Base-by-base conservation (phyloP, 345 rosid genomes). In the Trapa incisa region DNA sequence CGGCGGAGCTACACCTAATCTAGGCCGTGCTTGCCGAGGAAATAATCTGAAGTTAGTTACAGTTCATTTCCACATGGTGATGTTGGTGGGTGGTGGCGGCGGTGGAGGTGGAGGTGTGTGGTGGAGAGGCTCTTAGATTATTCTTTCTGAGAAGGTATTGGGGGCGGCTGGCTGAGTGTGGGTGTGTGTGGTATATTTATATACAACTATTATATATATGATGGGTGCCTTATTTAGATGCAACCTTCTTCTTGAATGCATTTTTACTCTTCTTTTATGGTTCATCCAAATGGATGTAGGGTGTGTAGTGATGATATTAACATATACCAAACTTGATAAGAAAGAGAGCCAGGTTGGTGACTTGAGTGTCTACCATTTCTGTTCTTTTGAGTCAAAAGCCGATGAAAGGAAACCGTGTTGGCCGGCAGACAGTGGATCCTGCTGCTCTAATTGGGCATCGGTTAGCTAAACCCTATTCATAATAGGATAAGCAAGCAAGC, bases 291-390 rank as follows among this genome's bases (percentile, higher is more conserved):
- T 22, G 29, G 29, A 22, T 22, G 29, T 22, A 22, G 29, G 0
- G 29, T 22, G 29, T 22, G 29, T 22, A 22, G 29, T 22, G 29
- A 22, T 22, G 29, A 22, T 22, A 22, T 22, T 22, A 22, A 22
- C 29, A 22, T 22, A 22, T 22, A 22, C 29, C 29, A 22, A 22
- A 22, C 29, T 22, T 22, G 29, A 22, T 22, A 22, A 68, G 68
- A 71, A 77, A 67, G 79, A 68, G 75, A 67, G 62, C 60, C 38
- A 56, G 61, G 43, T 32, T 57, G 81, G 29, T 87, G 89, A 88
- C 81, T 78, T 45, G 7, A 13, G 48, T 45, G 48, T 13, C 48
- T 2, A 45, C 48, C 48, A 45, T 11, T 45, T 3, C 48, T 7
- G 48, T 45, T 2, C 14, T 1, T 50, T 16, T 2, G 13, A 45